Base-by-base conservation (phyloP, 768 basidiomycete species). In the Goffeauzyma gilvescens region DNA sequence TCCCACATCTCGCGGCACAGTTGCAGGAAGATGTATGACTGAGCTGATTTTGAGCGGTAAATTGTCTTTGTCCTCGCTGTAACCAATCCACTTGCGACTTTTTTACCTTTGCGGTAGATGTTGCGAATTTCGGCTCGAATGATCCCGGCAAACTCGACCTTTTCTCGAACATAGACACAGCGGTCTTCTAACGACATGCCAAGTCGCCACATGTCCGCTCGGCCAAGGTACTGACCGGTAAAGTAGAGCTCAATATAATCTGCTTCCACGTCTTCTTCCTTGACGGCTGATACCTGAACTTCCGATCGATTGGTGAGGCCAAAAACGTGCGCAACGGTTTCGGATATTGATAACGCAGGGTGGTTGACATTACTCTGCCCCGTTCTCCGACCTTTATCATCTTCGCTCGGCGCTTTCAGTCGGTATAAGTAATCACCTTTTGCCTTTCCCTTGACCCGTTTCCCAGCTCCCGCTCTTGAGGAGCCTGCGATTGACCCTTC, bases 1-100 rank as follows among this genome's bases (percentile, higher is more conserved):
- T 93, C 83, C 84, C 85, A 96, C 42, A 93, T 74, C 58, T 96
- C 93, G 36, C 78, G 75, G 60, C 86, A 90, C 13, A 98, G 81
- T 69, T 95, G 89, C 36, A 98, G 85, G 62, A 93, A 90, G 43
- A 96, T 79, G 15, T 83, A 93, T 26, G 80, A 72, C 55, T 81
- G 85, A 32, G 89, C 86, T 1, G 86, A 89, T 33, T 87, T 74
- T 10, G 85, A 85, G 31, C 93, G 73, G 54, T 79, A 89, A 24
- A 98, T 75, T 10, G 80, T 67, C 61, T 86, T 89, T 7, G 90
- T 95, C n/a, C 73, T 66, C 20, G 78, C 63, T 2, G 80, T 81
- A 50, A 93, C 72, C 44, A 75, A 76, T 1, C 78, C 87, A 20
- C 84, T 80, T 6, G 44, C 44, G 46, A 78, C 85, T 65, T 75